phyloP scores from a whole-genome alignment of 352 stramenopile species.

The Phytopythium vexans region DNA sequence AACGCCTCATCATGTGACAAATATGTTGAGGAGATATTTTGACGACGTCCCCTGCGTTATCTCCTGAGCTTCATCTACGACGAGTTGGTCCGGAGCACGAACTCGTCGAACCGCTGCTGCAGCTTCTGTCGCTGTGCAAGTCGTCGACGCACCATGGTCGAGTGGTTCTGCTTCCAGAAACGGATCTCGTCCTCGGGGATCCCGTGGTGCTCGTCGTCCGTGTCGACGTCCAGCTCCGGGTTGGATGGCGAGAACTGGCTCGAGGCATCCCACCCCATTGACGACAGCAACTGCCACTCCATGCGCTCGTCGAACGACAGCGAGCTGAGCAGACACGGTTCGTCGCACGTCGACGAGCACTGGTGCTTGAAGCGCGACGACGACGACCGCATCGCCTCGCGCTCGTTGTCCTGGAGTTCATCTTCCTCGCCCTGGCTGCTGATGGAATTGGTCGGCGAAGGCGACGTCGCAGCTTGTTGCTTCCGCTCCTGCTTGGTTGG shows the following conservation, averaged over 20 bases:
- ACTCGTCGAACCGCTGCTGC: conserved; percentile 83
- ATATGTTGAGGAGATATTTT: no score
- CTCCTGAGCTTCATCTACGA: background rate
- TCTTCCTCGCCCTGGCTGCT: conserved; percentile 41
- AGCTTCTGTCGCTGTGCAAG: conserved; percentile 80
- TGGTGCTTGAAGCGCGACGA: conserved; percentile 29
- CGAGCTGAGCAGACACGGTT: conserved; percentile 39
- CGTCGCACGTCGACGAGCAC: conserved; percentile 51
- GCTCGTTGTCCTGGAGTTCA: conserved; percentile 32
- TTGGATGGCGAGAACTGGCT: conserved; percentile 58
- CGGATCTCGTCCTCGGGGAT: conserved; percentile 85
- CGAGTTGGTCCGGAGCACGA: conserved; percentile 70
- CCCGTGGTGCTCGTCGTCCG: conserved; percentile 72
- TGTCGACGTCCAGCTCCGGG: conserved; percentile 68
- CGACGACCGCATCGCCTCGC: conserved; percentile 26
- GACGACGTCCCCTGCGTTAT: background rate
- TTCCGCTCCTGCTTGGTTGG: conserved; percentile 18
- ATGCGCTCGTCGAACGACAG: conserved; percentile 62
- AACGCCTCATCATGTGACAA: no score
- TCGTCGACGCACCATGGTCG: conserved; percentile 67
- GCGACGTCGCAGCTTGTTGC: conserved; percentile 27
- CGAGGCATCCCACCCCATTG: conserved; percentile 79
- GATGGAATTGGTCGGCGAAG: conserved; percentile 38
- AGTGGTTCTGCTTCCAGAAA: conserved; percentile 84
- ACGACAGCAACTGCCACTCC: conserved; percentile 78